These are phyloP conservation scores for Santalum album DNA, from an alignment of 164 flowering plant species.

Conservation along the genomic window DNA sequence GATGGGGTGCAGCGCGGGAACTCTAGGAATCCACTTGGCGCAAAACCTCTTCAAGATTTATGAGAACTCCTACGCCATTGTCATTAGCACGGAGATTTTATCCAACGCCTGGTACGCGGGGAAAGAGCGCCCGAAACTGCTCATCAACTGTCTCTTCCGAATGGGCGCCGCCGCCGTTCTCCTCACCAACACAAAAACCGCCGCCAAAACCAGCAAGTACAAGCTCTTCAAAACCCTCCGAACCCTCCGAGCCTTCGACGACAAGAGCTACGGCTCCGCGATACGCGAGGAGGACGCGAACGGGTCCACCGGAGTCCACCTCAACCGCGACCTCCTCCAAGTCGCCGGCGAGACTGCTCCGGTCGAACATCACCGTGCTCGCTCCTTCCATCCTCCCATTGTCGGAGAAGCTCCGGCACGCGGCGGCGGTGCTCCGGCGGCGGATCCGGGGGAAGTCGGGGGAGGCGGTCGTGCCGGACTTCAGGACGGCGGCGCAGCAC, in stretches of 20 bases:
- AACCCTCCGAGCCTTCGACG: constrained; percentile 41
- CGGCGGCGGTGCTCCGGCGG: constrained; percentile 19
- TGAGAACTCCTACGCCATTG: constrained; percentile 37
- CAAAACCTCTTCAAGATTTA: constrained; percentile 26
- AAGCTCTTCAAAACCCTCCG: constrained; percentile 23
- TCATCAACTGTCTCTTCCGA: constrained; percentile 59
- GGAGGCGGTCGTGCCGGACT: constrained; percentile 47
- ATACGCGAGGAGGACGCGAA: constrained; percentile 47
- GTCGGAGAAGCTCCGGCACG: constrained; percentile 26
- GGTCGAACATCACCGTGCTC: constrained; percentile 23
- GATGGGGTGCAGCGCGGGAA: constrained; percentile 79
- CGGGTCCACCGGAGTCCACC: constrained; percentile 52
- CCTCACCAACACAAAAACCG: constrained; percentile 30
- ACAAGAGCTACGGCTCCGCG: constrained; percentile 33
- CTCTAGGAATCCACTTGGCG: constrained; percentile 44
- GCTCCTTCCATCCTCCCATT: constrained; percentile 41
- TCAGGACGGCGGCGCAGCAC: constrained; percentile 40
- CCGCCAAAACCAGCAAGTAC: constrained; percentile 28
- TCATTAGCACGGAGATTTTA: constrained; percentile 63
- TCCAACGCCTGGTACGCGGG: constrained; percentile 71
- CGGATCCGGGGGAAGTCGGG: constrained; percentile 15
- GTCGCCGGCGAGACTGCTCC: constrained; percentile 43
- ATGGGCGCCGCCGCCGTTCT: constrained; percentile 62
- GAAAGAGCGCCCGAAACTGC: constrained; percentile 37
- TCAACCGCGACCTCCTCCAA: constrained; percentile 27